Conservation (phyloP, 495 filamentous ascomycete genomes). For the Rostrohypoxylon terebratum region DNA sequence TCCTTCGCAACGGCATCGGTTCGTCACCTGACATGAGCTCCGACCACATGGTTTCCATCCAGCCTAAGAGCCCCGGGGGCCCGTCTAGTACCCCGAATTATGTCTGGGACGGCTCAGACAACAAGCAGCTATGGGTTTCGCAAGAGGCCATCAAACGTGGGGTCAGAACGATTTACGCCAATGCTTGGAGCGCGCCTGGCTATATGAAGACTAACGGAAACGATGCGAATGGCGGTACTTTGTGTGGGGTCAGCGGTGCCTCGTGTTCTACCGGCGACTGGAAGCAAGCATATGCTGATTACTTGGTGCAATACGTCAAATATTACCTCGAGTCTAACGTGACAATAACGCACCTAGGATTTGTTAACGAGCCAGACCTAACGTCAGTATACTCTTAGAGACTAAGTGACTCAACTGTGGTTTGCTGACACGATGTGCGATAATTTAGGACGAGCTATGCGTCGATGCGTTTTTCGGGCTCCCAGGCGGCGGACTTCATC, state of each 20-base stretch:
- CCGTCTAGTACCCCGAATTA: slow-evolving; percentile 53
- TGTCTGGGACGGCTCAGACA: slow-evolving; percentile 60
- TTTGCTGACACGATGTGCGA: neutral
- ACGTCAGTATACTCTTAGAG: slow-evolving; percentile 35
- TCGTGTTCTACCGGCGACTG: slow-evolving; percentile 65
- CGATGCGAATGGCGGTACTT: slow-evolving; percentile 62
- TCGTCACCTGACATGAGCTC: slow-evolving; percentile 55
- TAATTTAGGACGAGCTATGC: slow-evolving; percentile 55
- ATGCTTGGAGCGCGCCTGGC: slow-evolving; percentile 67
- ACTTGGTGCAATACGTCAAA: slow-evolving; percentile 63
- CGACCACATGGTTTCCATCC: slow-evolving; percentile 59
- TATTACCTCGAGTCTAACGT: slow-evolving; percentile 62
- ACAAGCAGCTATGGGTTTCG: slow-evolving; percentile 62
- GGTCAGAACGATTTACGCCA: slow-evolving; percentile 64
- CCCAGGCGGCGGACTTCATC: slow-evolving; percentile 67
- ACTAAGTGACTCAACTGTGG: neutral
- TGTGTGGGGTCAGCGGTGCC: slow-evolving; percentile 63
- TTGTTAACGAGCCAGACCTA: slow-evolving; percentile 63
- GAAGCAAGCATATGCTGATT: slow-evolving; percentile 68
- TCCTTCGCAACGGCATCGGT: slow-evolving; percentile 67
- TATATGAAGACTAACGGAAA: slow-evolving; percentile 70
- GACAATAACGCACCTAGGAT: slow-evolving; percentile 62
- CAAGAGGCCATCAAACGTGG: slow-evolving; percentile 61
- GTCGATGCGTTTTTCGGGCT: slow-evolving; percentile 58
- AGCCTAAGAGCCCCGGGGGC: slow-evolving; percentile 56